Conservation (phyloP, 2,329 filamentous ascomycete genomes). For the Myotisia sp. region DNA sequence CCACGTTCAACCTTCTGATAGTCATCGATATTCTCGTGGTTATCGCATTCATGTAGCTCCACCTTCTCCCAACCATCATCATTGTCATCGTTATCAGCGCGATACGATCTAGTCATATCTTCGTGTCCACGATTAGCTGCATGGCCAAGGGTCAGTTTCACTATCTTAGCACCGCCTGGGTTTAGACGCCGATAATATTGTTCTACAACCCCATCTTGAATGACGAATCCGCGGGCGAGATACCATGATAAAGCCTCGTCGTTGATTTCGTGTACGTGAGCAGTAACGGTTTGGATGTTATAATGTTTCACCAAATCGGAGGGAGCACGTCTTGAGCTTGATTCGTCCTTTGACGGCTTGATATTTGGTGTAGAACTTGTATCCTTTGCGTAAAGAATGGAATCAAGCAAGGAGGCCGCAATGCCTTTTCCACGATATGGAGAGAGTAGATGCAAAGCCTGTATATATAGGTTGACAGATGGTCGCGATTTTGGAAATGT, state of each 20-base stretch:
- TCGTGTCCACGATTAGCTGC: slow-evolving; percentile 20
- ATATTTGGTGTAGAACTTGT: slow-evolving; percentile 4
- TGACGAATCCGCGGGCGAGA: slow-evolving; percentile 40
- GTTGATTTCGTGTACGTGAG: slow-evolving; percentile 52
- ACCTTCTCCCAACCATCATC: slow-evolving; percentile 32
- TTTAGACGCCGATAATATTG: slow-evolving; percentile 46
- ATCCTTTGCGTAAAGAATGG: slow-evolving; percentile 21
- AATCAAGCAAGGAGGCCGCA: slow-evolving; percentile 40
- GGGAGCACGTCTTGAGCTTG: slow-evolving; percentile 9
- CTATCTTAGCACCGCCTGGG: slow-evolving; percentile 41
- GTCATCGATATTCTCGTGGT: slow-evolving; percentile 21
- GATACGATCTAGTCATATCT: slow-evolving; percentile 7
- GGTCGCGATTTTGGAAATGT: slow-evolving; percentile 13
- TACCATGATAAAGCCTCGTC: slow-evolving; percentile 49
- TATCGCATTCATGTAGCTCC: slow-evolving; percentile 23
- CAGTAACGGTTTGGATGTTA: slow-evolving; percentile 39
- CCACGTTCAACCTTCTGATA: slow-evolving; percentile 20
- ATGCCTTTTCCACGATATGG: slow-evolving; percentile 46
- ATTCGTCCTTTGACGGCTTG: slow-evolving; percentile 8
- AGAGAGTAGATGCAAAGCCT: slow-evolving; percentile 45
- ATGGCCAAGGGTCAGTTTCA: slow-evolving; percentile 19
- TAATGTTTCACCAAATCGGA: slow-evolving; percentile 34
- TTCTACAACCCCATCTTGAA: slow-evolving; percentile 36
- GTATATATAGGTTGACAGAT: slow-evolving; percentile 42
- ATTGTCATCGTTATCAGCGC: background rate